Evolutionary conservation across 2,329 filamentous ascomycete genomes (phyloP), one percentile per base, ranked within the genome.

Genomic region (Grosmannia clavigera): DNA sequence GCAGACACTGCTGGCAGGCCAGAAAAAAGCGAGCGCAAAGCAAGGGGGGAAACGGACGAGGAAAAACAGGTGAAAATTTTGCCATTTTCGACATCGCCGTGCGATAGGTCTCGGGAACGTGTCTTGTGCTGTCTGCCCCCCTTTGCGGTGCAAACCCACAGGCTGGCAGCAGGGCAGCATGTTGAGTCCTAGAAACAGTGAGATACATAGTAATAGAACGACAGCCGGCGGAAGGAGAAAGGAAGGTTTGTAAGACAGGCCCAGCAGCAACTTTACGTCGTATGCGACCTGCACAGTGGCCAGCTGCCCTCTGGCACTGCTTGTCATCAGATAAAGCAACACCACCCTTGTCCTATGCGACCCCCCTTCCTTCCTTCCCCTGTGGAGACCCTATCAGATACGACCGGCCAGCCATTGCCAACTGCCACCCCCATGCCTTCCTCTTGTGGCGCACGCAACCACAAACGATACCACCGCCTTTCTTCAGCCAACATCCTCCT

Each of bases 321-420:
- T 55, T 43, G 50, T 53, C 57, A 59, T 59, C 57, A 55, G 58
- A 55, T 59, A 55, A 59, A 59, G 48, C 51, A 46, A 38, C 29
- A 19, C 57, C 51, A 38, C 35, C 50, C 58, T 35, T 40, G 35
- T 38, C 16, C 22, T n/a, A n/a, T 16, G 6, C 27, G 16, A 12
- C 52, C 53, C 25, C 27, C 40, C 58, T 54, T 5, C 11, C 5
- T 12, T 29, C 19, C 27, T 11, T 29, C 35, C 22, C 25, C 29
- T 60, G 53, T 55, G 58, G 52, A 51, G 52, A 60, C 53, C 38
- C 53, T 51, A 60, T 60, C 58, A 50, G 58, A 56, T 56, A 56
- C 5, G 40, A 22, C 22, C 22, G 22, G 22, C 22, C 22, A 22
- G 14, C 48, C 48, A 51, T 33, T 51, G 22, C 27, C 56, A 43